Conservation (phyloP, 495 filamentous ascomycete genomes). For the Talaromyces stipitatus region DNA sequence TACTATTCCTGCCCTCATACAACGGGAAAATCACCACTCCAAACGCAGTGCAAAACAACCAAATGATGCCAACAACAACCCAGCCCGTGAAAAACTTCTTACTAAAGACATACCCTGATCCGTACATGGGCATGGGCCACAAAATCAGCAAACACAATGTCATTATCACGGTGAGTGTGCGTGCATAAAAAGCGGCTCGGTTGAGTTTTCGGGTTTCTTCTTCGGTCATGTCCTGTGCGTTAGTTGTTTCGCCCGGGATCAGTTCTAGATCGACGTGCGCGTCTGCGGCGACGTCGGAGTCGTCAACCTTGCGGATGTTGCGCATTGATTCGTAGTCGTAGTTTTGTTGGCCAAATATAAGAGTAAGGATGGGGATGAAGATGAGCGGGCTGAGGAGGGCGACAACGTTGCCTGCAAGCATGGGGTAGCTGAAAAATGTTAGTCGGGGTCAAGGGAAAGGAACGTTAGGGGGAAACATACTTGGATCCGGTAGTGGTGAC, state of each 20-base stretch:
- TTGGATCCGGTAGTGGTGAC: conserved; percentile 75
- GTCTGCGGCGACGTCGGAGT: conserved; percentile 62
- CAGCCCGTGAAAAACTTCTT: conserved; percentile 91
- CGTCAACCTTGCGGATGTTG: conserved; percentile 74
- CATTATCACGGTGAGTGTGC: conserved; percentile 65
- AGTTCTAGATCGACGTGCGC: conserved; percentile 68
- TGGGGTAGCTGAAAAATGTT: conserved; percentile 52
- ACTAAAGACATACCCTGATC: conserved; percentile 76
- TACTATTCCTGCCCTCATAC: conserved; percentile 69
- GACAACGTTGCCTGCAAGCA: conserved; percentile 80
- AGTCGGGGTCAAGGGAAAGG: background rate
- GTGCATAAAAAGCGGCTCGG: conserved; percentile 70
- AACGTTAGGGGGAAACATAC: conserved; percentile 21
- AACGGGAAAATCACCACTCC: conserved; percentile 78
- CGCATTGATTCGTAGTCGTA: conserved; percentile 91
- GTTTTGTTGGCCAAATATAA: conserved; percentile 64
- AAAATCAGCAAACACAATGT: conserved; percentile 72
- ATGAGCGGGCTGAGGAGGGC: conserved; percentile 74
- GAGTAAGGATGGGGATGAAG: conserved; percentile 73
- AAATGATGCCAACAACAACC: conserved; percentile 78
- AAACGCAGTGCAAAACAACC: conserved; percentile 71
- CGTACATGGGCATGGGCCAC: conserved; percentile 96
- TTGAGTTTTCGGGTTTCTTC: conserved; percentile 63
- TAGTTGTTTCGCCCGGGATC: conserved; percentile 45
- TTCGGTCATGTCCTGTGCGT: conserved; percentile 28